These are phyloP conservation scores for Myxozyma udenii DNA, from an alignment of 805 yeast genomes.

Conservation along the genomic window DNA sequence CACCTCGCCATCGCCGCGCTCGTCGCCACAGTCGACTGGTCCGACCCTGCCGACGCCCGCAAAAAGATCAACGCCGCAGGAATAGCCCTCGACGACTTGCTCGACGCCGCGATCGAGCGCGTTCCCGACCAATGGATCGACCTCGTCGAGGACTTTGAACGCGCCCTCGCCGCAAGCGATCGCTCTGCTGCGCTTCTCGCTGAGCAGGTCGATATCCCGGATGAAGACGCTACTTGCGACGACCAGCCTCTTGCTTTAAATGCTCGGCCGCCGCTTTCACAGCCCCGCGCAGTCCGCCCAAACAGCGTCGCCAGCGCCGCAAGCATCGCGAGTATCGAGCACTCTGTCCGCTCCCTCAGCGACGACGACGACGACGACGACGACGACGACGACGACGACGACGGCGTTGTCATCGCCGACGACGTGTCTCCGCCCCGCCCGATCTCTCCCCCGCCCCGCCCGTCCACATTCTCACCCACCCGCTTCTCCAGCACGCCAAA, in stretches of 20 bases:
- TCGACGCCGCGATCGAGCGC: constrained; percentile 20
- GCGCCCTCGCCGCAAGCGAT: constrained; percentile 2
- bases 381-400: neutral
- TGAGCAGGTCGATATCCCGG: neutral
- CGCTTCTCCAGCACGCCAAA: constrained; percentile 3
- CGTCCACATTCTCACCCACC: neutral
- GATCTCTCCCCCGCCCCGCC: neutral
- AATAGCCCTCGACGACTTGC: constrained; percentile 16
- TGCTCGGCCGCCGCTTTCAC: constrained; percentile 1
- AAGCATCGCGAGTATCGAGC: constrained; percentile 3
- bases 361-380: neutral
- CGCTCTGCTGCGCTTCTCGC: constrained; percentile 4
- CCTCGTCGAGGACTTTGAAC: constrained; percentile 18
- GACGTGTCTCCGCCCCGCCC: neutral
- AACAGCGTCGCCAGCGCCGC: too few species aligned
- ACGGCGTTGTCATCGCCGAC: neutral
- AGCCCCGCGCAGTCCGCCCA: constrained; percentile 6
- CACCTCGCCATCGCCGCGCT: neutral
- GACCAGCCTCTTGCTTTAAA: neutral
- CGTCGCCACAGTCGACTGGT: constrained; percentile 5
- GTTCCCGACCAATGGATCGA: constrained; percentile 28
- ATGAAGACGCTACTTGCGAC: neutral
- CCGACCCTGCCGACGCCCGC: neutral
- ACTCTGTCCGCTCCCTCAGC: neutral
- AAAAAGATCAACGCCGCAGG: constrained; percentile 10